Evolutionary conservation across 2,329 filamentous ascomycete genomes (phyloP).

Genomic region (Cryphonectria naterciae): DNA sequence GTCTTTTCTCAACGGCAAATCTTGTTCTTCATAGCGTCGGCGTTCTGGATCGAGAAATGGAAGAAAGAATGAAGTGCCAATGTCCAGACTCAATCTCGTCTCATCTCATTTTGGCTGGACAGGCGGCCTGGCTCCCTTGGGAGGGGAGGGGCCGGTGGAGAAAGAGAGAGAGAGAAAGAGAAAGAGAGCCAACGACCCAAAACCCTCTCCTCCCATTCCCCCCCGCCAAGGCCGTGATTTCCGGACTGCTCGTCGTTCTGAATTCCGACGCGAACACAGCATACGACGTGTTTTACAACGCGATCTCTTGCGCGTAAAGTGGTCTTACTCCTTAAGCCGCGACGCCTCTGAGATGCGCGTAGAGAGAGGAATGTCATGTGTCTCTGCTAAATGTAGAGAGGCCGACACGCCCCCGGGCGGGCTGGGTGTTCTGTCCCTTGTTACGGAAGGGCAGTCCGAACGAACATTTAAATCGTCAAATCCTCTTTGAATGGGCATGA

Average conservation of each 20-base stretch:
- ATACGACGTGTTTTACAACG: not conserved
- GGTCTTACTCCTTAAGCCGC: not conserved
- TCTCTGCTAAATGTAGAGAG: constrained; percentile 10
- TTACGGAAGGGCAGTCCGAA: constrained; percentile 37
- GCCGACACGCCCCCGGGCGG: not conserved
- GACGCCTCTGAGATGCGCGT: not conserved
- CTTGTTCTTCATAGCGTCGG: constrained; percentile 15
- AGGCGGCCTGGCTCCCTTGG: not conserved
- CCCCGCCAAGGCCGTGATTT: constrained; percentile 4
- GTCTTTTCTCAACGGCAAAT: not conserved
- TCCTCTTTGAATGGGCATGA: not conserved
- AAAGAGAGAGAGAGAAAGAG: no score
- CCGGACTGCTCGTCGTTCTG: not conserved
- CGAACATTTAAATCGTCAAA: not conserved
- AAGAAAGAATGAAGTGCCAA: not conserved
- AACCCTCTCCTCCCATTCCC: not conserved
- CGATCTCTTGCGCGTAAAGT: constrained; percentile 8
- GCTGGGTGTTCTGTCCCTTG: constrained; percentile 9
- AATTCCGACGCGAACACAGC: constrained; percentile 2
- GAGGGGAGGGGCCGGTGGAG: no score
- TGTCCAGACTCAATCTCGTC: not conserved
- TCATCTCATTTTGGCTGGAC: constrained; percentile 8
- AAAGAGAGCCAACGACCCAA: not conserved
- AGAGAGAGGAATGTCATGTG: constrained; percentile 14
- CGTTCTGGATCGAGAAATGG: not conserved